Evolutionary conservation across 176 grass and related monocot genomes (phyloP).

Genomic region (Typha latifolia): DNA sequence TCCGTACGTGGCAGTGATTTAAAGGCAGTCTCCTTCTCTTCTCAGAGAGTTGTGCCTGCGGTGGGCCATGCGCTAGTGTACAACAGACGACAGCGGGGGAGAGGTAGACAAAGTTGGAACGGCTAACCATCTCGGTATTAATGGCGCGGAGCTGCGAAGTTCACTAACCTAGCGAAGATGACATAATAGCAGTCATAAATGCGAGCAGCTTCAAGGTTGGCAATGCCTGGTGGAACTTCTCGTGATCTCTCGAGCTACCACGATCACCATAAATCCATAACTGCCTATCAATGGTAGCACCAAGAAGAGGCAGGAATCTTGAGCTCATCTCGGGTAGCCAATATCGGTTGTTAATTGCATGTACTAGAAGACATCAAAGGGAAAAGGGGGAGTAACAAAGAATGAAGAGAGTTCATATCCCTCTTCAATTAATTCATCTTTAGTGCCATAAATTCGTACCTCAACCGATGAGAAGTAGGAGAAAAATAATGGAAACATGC

Average conservation of each 20-base stretch:
- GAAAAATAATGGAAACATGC: too few relatives aligned
- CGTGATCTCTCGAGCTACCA: not conserved
- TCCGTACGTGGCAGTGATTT: too few relatives aligned
- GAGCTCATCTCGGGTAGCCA: constrained; percentile 1
- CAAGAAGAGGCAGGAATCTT: constrained; percentile 7
- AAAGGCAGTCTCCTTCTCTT: too few relatives aligned
- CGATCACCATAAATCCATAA: not conserved
- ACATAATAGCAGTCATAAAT: constrained; percentile 14
- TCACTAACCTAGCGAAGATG: constrained; percentile 7
- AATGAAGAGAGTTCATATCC: not conserved
- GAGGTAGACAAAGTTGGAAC: not conserved
- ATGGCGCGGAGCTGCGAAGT: constrained; percentile 7
- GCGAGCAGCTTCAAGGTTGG: not conserved
- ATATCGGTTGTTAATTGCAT: not conserved
- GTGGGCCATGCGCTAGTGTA: not conserved
- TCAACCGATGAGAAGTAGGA: not conserved
- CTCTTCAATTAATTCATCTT: not conserved
- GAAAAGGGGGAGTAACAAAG: not conserved
- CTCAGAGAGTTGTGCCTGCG: too few relatives aligned
- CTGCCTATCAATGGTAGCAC: constrained; percentile 6
- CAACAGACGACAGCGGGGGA: not conserved
- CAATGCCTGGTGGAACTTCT: not conserved
- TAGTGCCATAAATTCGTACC: not conserved
- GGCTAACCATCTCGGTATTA: not conserved
- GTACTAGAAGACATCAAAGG: not conserved